Percentiles rank a stretch among this genome's conserved stretches.
Evolutionary conservation across 768 basidiomycete genomes (phyloP).

Genomic region (Pleurotus cornucopiae): DNA sequence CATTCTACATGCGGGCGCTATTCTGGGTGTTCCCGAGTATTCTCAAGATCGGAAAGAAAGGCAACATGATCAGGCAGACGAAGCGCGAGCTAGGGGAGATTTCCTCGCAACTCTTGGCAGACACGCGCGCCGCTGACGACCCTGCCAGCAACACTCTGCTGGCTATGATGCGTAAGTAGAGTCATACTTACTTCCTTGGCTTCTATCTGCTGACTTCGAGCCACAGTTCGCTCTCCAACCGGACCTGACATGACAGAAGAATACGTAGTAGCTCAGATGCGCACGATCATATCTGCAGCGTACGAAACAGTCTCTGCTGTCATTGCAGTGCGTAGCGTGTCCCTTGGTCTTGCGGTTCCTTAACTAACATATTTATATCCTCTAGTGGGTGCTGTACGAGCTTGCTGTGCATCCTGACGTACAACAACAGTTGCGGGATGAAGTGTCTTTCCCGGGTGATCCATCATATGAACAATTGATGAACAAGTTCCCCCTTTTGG

Average conservation of each 20-base stretch:
- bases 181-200: background rate
- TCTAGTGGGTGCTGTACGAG: slow-evolving; percentile 64
- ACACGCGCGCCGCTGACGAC: slow-evolving; percentile 45
- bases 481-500: slow-evolving; percentile 46
- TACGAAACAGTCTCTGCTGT: slow-evolving; percentile 48
- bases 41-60: slow-evolving; percentile 52
- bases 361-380: slow-evolving; percentile 8
- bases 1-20: slow-evolving; percentile 61
- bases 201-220: background rate
- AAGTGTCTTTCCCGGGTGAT: slow-evolving; percentile 40
- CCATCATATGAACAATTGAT: slow-evolving; percentile 51
- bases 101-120: slow-evolving; percentile 48
- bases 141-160: slow-evolving; percentile 43
- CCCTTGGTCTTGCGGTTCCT: background rate
- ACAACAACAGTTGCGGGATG: slow-evolving; percentile 55
- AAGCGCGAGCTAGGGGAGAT: slow-evolving; percentile 52
- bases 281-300: slow-evolving; percentile 60
- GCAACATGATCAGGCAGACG: slow-evolving; percentile 50
- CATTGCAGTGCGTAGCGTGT: slow-evolving; percentile 28
- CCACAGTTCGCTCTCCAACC: slow-evolving; percentile 12
- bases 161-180: slow-evolving; percentile 47
- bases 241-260: slow-evolving; percentile 41
- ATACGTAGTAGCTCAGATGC: slow-evolving; percentile 55
- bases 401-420: slow-evolving; percentile 45
- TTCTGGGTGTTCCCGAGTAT: slow-evolving; percentile 60